Base-by-base conservation (phyloP, 805 yeast species). In the Candida quercuum region DNA sequence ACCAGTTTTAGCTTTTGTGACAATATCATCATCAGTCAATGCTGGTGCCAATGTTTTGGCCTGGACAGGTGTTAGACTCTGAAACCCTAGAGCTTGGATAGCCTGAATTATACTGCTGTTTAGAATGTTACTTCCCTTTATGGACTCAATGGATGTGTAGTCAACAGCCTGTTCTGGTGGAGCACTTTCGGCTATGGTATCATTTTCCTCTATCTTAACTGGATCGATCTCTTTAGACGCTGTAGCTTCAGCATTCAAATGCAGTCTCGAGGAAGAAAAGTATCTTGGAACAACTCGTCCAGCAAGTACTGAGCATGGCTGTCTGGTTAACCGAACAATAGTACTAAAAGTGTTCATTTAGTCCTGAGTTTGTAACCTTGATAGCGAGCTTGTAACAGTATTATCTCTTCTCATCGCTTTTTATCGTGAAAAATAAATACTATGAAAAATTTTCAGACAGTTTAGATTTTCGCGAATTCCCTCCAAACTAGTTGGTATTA, bases 1-100 rank as follows among this genome's bases (percentile, higher is more conserved):
- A 57, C 97, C 97, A 4, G 97, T 88, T 59, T 86, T 86, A 20
- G 97, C 96, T 52, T 95, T 72, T 27, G 87, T 88, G 17, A 88
- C 86, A 30, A 86, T 67, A 46, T 91, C 89, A 14, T 67, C 58
- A n/a, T 71, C 64, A 28, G 64, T 52, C 28, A 83, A 61, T 29
- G 76, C 69, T 17, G 85, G 82, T 33, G 69, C 64, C 32, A 84
- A 69, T 11, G 88, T 67, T 46, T 70, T 65, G 40, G 74, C 72
- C 57, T 85, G 94, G 21, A 84, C 91, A 4, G 79, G 74, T 1
- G 93, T 84, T 47, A 85, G 66, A 11, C 67, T 64, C 6, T 58
- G 58, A 50, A 72, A 77, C 2, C 76, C 73, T 41, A 74, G 63
- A 14, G 58, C 52, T 5, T 51, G 49, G 16, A 72, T 51, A 10